Percentiles rank a stretch among this genome's conserved stretches.
phyloP scores from a whole-genome alignment of 768 basidiomycete genomes.

The Megacollybia marginata region DNA sequence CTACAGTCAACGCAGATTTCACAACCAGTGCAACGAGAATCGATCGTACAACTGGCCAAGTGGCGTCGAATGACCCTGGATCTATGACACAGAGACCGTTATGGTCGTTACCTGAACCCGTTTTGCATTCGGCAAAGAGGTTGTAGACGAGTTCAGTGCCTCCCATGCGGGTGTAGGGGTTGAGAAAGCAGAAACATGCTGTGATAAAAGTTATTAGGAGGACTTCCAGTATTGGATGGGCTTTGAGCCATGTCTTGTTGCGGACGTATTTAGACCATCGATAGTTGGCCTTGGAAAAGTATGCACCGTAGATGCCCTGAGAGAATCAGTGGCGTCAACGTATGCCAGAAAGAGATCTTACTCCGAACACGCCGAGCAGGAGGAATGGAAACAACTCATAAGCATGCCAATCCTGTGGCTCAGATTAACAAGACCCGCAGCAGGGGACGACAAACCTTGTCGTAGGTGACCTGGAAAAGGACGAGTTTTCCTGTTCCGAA shows the following conservation, averaged over 20 bases:
- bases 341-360: constrained; percentile 25
- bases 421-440: neutral
- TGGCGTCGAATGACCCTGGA: constrained; percentile 44
- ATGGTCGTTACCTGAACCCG: constrained; percentile 45
- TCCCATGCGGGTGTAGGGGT: constrained; percentile 88
- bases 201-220: constrained; percentile 77
- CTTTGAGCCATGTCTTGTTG: constrained; percentile 71
- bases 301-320: constrained; percentile 90
- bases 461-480: constrained; percentile 86
- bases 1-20: constrained; percentile 52
- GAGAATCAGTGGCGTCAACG: neutral
- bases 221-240: constrained; percentile 80
- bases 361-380: constrained; percentile 83
- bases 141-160: constrained; percentile 93
- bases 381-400: constrained; percentile 84
- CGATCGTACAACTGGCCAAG: constrained; percentile 55
- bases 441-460: constrained; percentile 42
- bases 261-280: constrained; percentile 83
- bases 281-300: constrained; percentile 87
- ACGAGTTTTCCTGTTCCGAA: constrained; percentile 95
- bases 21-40: constrained; percentile 64
- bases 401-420: constrained; percentile 79
- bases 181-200: constrained; percentile 72
- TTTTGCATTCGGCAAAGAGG: constrained; percentile 81
- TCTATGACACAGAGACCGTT: constrained; percentile 67